Evolutionary conservation across 495 filamentous ascomycete species (phyloP), one percentile per base, ranked within the genome.

Genomic region (Penicillium canariense): DNA sequence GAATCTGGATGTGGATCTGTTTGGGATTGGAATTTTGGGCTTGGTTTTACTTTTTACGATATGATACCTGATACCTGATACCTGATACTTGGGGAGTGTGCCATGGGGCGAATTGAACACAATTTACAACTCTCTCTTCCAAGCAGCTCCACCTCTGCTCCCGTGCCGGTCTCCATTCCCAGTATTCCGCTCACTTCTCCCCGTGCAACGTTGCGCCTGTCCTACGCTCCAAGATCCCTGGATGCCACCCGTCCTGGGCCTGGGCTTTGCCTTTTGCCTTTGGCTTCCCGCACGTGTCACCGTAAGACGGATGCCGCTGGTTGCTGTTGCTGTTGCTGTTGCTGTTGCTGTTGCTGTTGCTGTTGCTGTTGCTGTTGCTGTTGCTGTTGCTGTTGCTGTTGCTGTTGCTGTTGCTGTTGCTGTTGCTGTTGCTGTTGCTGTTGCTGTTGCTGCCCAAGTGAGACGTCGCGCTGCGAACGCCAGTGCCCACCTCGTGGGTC

Each of bases 1-100:
- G 25, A 30, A 34, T 48, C 44, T 52, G 52, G 39, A 40, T 45
- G 42, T 5, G 30, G 23, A 44, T 44, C n/a, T 44, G 15, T 44
- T 32, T 32, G 22, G 42, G 42, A 48, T 34, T 48, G n/a, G 26
- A n/a, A 23, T 34, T 48, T 45, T 45, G 15, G n/a, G n/a, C n/a
- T n/a, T 12, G 30, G 12, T 56, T 55, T 54, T 25, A 44, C 31
- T 51, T 54, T 50, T 61, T 47, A 67, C 48, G 61, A 67, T 67
- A 66, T 61, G 63, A 67, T 67, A 67, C 45, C 46, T n/a, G n/a
- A n/a, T n/a, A n/a, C n/a, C n/a, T n/a, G n/a, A n/a, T n/a, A n/a
- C n/a, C n/a, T n/a, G n/a, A n/a, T n/a, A n/a, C n/a, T 35, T 34
- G 18, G 28, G 35, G 46, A 48, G 23, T 32, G n/a, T n/a, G n/a